Base-by-base conservation (phyloP, 1,139 yeast species). In the Yamadazyma dushanensis region DNA sequence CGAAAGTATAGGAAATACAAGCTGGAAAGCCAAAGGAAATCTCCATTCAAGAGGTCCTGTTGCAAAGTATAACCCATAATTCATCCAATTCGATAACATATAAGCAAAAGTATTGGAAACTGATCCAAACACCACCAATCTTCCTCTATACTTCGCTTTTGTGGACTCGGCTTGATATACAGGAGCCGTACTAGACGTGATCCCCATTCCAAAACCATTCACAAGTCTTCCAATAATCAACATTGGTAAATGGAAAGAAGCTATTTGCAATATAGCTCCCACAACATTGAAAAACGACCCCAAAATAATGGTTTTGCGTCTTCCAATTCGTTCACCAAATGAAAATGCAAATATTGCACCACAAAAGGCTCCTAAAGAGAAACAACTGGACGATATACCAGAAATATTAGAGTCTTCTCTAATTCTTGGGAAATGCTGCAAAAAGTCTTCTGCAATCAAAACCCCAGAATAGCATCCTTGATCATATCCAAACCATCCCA, bases 401-500 rank as follows among this genome's bases (percentile, higher is more conserved):
- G 64, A 67, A 30, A 61, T 51, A 15, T 70, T 63, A 2, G 68
- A 52, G 37, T 63, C 48, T 8, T 56, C 51, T 18, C 52, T 52
- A 27, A 64, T 58, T 39, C 51, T 46, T 24, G 57, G 51, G 57
- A 58, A 54, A 38, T 49, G 45, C 35, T 46, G 39, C 31, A 63
- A 56, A 49, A 66, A 54, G 46, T 58, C 49, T 37, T 63, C 63
- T 29, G 67, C 46, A 34, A 60, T 56, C 46, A 65, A 76, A 34
- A 78, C 63, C 46, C 84, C 83, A 13, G 82, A 72, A 81, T 80
- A 78, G 37, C 83, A 72, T 50, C 89, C 89, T 57, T 83, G 89
- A 54, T 82, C 88, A 49, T 80, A 81, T 37, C 90, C 90, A 52
- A 83, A 83, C 45, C 44, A 44, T 4, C 45, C 47, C 40, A 44